These are phyloP conservation scores for Croton laevigatus DNA, from an alignment of 441 rosid species.

Conservation along the genomic window DNA sequence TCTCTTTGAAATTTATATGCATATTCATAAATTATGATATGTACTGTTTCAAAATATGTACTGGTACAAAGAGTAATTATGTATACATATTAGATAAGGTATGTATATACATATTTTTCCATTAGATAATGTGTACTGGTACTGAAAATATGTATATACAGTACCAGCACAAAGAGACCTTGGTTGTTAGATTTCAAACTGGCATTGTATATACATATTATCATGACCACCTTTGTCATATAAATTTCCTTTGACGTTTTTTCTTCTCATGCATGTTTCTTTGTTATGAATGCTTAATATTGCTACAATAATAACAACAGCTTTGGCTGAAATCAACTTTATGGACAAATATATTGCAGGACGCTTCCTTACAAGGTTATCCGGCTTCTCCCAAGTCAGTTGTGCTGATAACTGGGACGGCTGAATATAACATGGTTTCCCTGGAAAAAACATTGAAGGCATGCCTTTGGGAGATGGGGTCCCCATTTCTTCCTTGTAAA, in stretches of 20 bases:
- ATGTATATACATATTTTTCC: too few species aligned
- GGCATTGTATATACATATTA: too few species aligned
- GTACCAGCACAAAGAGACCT: too few species aligned
- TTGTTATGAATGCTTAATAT: background rate
- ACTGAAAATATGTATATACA: too few species aligned
- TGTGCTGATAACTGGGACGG: constrained; percentile 80
- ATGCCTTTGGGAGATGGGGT: constrained; percentile 97
- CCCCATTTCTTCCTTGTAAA: constrained; percentile 88
- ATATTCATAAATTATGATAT: too few species aligned
- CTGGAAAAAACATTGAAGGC: constrained; percentile 79
- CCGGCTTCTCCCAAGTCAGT: constrained; percentile 95
- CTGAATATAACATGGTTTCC: constrained; percentile 82
- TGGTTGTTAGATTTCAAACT: too few species aligned
- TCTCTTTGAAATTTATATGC: too few species aligned
- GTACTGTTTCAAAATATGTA: too few species aligned
- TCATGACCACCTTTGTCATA: too few species aligned
- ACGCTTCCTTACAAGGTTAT: constrained; percentile 86
- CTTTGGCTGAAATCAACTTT: background rate
- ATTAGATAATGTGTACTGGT: too few species aligned
- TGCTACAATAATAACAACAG: background rate
- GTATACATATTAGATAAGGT: too few species aligned
- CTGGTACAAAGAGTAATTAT: too few species aligned
- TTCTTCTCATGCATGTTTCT: background rate
- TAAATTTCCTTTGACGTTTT: background rate
- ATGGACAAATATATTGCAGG: constrained; percentile 41